phyloP scores from a whole-genome alignment of 306 rosid species.

The Abrus precatorius region DNA sequence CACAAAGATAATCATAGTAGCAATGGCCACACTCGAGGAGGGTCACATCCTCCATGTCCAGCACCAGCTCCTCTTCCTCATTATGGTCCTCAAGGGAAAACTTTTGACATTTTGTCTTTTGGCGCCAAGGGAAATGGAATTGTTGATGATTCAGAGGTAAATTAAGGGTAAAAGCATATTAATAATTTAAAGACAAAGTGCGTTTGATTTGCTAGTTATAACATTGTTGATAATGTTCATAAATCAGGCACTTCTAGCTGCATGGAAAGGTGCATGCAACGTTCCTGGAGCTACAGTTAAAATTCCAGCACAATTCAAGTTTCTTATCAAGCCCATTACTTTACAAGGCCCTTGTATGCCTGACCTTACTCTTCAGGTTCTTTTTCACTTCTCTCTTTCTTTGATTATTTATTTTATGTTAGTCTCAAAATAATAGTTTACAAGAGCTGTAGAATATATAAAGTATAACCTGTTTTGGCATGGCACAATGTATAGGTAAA shows the following conservation, averaged over 20 bases:
- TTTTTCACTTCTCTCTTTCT: constrained; percentile 15
- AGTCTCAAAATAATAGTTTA: not conserved
- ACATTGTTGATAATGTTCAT: constrained; percentile 29
- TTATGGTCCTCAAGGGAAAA: constrained; percentile 49
- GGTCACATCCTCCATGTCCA: constrained; percentile 54
- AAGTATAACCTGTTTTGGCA: not conserved
- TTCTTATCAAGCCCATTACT: constrained; percentile 73
- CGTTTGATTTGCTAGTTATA: constrained; percentile 16
- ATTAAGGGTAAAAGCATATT: not conserved
- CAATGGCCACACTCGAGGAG: constrained; percentile 40
- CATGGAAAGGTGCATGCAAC: constrained; percentile 90
- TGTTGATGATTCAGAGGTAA: constrained; percentile 87
- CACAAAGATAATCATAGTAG: constrained; percentile 50
- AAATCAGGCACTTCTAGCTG: constrained; percentile 76
- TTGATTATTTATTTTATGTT: not conserved
- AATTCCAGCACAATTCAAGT: constrained; percentile 70
- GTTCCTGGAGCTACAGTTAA: constrained; percentile 66
- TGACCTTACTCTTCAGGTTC: constrained; percentile 83
- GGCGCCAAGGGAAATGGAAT: constrained; percentile 90
- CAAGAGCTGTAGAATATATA: not conserved
- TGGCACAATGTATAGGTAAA: not conserved
- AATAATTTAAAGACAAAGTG: not conserved
- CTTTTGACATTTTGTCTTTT: constrained; percentile 67
- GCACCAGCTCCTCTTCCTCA: constrained; percentile 62
- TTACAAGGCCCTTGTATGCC: constrained; percentile 93